phyloP scores from a whole-genome alignment of 441 rosid species.

The Adansonia grandidieri region DNA sequence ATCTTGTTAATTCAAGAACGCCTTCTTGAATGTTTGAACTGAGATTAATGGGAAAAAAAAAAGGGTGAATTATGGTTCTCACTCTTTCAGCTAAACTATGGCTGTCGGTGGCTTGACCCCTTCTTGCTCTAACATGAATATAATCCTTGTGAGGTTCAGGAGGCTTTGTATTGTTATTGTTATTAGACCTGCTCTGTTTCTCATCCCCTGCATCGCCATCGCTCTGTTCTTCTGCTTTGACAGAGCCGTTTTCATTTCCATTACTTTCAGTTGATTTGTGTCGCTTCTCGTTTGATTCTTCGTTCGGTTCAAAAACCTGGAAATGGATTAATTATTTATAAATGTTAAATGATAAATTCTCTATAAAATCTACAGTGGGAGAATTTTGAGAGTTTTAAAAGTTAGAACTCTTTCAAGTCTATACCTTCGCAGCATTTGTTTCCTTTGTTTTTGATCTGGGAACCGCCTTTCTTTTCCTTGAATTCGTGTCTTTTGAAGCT shows the following conservation, averaged over 20 bases:
- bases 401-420: not conserved
- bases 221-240: constrained; percentile 41
- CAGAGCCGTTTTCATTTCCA: constrained; percentile 26
- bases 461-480: constrained; percentile 56
- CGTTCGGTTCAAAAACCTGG: constrained; percentile 55
- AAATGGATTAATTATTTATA: not conserved
- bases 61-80: constrained; percentile 22
- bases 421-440: constrained; percentile 44
- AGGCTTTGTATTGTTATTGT: constrained; percentile 38
- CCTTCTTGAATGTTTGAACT: not conserved
- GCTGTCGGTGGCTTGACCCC: constrained; percentile 82
- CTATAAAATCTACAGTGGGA: not conserved
- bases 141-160: constrained; percentile 65
- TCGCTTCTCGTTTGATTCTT: constrained; percentile 51
- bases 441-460: constrained; percentile 63
- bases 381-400: not conserved
- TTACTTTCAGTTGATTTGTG: constrained; percentile 41
- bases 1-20: too few species aligned
- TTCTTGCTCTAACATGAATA: constrained; percentile 74
- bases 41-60: not conserved
- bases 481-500: constrained; percentile 30
- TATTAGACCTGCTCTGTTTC: constrained; percentile 29
- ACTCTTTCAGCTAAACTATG: constrained; percentile 79
- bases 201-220: constrained; percentile 29
- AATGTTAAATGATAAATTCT: not conserved